phyloP scores from a whole-genome alignment of 768 basidiomycete species.

The Candolleomyces efflorescens region DNA sequence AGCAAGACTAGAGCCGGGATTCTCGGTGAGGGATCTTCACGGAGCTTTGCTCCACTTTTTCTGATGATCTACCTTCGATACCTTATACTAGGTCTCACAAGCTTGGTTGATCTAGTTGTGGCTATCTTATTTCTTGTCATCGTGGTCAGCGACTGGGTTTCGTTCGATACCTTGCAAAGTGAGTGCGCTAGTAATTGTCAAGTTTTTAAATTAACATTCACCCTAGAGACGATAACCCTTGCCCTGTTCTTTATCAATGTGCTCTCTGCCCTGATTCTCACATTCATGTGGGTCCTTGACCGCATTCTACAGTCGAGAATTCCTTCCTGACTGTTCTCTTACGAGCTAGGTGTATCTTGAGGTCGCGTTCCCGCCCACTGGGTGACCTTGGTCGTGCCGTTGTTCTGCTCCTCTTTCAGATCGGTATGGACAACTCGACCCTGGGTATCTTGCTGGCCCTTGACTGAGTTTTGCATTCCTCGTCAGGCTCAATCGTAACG shows the following conservation, averaged over 20 bases:
- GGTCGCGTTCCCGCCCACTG: neutral
- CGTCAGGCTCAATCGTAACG: conserved; percentile 27
- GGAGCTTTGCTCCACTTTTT: neutral
- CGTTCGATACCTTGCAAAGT: conserved; percentile 30
- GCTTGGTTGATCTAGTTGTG: conserved; percentile 26
- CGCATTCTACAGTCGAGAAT: neutral
- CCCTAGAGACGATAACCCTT: neutral
- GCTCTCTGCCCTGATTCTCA: neutral
- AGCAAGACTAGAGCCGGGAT: conserved; percentile 27
- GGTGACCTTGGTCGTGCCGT: conserved; percentile 1
- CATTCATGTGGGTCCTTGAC: neutral
- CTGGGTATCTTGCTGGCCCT: no score
- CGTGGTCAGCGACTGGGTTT: conserved; percentile 29
- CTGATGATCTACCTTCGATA: neutral
- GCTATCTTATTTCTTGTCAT: conserved; percentile 30
- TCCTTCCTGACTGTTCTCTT: neutral
- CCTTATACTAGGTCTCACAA: conserved; percentile 19
- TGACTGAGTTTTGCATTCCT: neutral
- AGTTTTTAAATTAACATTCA: neutral
- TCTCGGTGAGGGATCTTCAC: conserved; percentile 26
- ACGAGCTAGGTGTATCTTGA: neutral
- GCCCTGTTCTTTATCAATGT: conserved; percentile 4
- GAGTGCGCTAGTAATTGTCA: conserved; percentile 3
- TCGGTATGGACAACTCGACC: neutral
- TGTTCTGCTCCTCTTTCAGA: conserved; percentile 2